phyloP scores from a whole-genome alignment of 371 early-diverging fungal species.

The Batrachochytrium dendrobatidis region DNA sequence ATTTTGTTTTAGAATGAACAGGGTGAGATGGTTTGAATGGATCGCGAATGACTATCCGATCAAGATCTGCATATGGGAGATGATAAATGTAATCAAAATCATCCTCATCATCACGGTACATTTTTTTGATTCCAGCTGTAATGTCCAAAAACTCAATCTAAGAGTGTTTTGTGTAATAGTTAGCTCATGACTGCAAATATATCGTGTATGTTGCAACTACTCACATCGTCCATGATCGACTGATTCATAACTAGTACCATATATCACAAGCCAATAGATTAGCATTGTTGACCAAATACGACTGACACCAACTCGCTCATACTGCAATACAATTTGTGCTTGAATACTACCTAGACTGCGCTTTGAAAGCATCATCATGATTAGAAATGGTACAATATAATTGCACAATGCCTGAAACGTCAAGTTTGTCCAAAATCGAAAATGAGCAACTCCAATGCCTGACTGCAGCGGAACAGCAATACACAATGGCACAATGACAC shows the following conservation, averaged over 20 bases:
- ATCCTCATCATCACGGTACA: conserved; percentile 27
- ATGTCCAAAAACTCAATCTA: conserved; percentile 35
- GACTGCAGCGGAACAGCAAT: conserved; percentile 41
- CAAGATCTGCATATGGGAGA: conserved; percentile 37
- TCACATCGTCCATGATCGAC: conserved; percentile 35
- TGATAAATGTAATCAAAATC: conserved; percentile 47
- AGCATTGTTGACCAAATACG: no score
- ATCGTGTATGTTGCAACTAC: background rate
- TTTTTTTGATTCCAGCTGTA: conserved; percentile 29
- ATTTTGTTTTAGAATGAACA: background rate
- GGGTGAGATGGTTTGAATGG: conserved; percentile 28
- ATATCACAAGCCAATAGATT: conserved; percentile 1
- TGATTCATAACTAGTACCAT: conserved; percentile 34
- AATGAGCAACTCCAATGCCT: conserved; percentile 24
- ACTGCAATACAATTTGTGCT: no score
- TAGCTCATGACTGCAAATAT: background rate
- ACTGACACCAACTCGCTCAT: no score
- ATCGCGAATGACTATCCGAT: conserved; percentile 25
- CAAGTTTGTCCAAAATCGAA: conserved; percentile 36
- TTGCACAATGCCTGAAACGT: conserved; percentile 40
- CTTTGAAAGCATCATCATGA: conserved; percentile 35
- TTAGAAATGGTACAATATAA: conserved; percentile 40
- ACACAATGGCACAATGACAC: conserved; percentile 32
- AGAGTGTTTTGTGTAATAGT: background rate
- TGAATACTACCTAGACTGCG: conserved; percentile 23